Evolutionary conservation across 139 green algal species (phyloP).

Genomic region (Bryopsis sp.): DNA sequence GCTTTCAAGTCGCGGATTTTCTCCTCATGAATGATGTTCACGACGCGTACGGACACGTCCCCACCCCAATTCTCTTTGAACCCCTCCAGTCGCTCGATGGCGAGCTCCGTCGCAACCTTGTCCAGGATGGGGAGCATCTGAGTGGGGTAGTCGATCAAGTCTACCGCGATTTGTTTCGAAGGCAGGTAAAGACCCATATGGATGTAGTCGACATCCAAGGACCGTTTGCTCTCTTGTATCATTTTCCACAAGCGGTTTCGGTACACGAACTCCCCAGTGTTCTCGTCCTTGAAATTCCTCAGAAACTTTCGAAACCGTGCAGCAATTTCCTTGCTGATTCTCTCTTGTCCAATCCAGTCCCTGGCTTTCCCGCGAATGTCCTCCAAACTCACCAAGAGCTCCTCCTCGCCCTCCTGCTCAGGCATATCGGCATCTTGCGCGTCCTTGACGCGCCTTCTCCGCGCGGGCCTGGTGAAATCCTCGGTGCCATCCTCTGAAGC

Average conservation of each 20-base stretch:
- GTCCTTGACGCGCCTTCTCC: slow-evolving; percentile 29
- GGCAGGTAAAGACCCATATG: slow-evolving; percentile 64
- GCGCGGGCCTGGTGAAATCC: neutral
- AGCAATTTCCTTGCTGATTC: slow-evolving; percentile 25
- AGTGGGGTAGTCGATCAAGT: slow-evolving; percentile 67
- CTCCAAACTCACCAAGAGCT: slow-evolving; percentile 26
- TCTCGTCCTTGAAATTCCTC: slow-evolving; percentile 24
- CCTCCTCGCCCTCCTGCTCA: slow-evolving; percentile 30
- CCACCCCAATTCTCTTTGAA: slow-evolving; percentile 37
- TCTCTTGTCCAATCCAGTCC: slow-evolving; percentile 32
- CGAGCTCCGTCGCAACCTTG: slow-evolving; percentile 30
- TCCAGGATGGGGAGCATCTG: slow-evolving; percentile 74
- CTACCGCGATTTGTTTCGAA: slow-evolving; percentile 63
- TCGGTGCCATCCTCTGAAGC: neutral
- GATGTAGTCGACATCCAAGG: slow-evolving; percentile 77
- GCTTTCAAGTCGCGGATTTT: slow-evolving; percentile 82
- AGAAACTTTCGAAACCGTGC: slow-evolving; percentile 27
- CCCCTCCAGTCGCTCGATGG: slow-evolving; percentile 28
- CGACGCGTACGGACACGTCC: slow-evolving; percentile 79
- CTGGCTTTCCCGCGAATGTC: slow-evolving; percentile 25
- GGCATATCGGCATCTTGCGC: slow-evolving; percentile 38
- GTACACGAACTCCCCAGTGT: slow-evolving; percentile 42
- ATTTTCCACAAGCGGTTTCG: slow-evolving; percentile 46
- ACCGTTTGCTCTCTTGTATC: slow-evolving; percentile 56
- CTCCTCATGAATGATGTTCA: slow-evolving; percentile 76